Percentiles rank a stretch among this genome's conserved stretches.
These are phyloP conservation scores for Salix purpurea DNA, from an alignment of 345 rosid species.

Conservation along the genomic window DNA sequence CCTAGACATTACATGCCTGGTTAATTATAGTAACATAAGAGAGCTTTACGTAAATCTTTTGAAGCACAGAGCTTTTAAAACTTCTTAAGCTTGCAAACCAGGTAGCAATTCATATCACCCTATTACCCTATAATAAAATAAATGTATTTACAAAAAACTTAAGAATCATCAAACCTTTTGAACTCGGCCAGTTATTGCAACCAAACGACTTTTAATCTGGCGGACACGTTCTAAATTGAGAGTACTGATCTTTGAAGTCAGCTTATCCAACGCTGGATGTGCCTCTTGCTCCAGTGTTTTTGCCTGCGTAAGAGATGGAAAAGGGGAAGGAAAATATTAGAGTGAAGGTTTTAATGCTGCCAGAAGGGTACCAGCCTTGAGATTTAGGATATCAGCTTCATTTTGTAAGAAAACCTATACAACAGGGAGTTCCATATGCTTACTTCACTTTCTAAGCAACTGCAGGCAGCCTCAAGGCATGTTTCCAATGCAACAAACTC, in stretches of 20 bases:
- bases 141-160: not conserved
- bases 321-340: not conserved
- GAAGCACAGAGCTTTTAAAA: not conserved
- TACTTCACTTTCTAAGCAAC: constrained; percentile 64
- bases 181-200: constrained; percentile 66
- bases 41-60: not conserved
- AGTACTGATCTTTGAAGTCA: constrained; percentile 71
- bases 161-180: constrained; percentile 48
- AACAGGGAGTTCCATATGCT: not conserved
- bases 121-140: not conserved
- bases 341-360: not conserved
- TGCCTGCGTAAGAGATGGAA: constrained; percentile 35
- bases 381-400: constrained; percentile 26
- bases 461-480: constrained; percentile 66
- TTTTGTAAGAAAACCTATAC: constrained; percentile 28
- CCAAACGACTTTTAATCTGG: constrained; percentile 65
- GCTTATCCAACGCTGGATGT: constrained; percentile 65
- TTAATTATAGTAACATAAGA: not conserved
- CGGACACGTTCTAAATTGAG: constrained; percentile 67
- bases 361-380: not conserved
- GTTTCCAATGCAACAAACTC: constrained; percentile 72
- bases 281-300: constrained; percentile 61
- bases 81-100: constrained; percentile 1
- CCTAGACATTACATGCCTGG: constrained; percentile 35
- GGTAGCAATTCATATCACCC: not conserved